Evolutionary conservation across 2,329 filamentous ascomycete genomes (phyloP).

Genomic region (Xylaria sp.): DNA sequence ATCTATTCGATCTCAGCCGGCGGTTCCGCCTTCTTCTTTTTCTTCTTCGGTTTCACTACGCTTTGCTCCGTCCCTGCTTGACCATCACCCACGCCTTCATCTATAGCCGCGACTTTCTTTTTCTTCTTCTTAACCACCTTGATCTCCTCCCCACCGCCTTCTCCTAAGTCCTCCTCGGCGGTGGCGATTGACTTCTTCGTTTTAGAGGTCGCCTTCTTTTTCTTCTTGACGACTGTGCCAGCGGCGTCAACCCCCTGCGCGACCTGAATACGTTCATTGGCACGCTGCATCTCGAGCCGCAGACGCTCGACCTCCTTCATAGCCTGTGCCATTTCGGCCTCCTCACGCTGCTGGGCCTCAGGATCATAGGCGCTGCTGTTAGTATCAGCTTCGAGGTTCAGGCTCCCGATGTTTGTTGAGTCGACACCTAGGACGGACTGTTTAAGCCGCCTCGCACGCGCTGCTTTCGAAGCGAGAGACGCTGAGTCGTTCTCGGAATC

Average conservation of each 20-base stretch:
- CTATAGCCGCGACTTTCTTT: constrained; percentile 49
- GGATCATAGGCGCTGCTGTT: constrained; percentile 55
- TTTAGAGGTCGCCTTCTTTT: constrained; percentile 68
- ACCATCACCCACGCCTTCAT: constrained; percentile 34
- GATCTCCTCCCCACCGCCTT: constrained; percentile 8
- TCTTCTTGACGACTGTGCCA: constrained; percentile 69
- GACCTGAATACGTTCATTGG: constrained; percentile 75
- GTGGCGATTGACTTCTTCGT: constrained; percentile 48
- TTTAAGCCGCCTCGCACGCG: constrained; percentile 58
- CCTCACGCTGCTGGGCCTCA: constrained; percentile 74
- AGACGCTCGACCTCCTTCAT: constrained; percentile 87
- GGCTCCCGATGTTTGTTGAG: constrained; percentile 76
- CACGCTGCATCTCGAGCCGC: constrained; percentile 86
- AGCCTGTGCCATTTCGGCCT: constrained; percentile 86
- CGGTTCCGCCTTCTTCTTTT: constrained; percentile 54
- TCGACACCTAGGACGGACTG: constrained; percentile 79
- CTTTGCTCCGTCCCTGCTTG: constrained; percentile 17
- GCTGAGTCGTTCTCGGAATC: constrained; percentile 61
- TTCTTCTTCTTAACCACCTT: constrained; percentile 34
- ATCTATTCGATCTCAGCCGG: constrained; percentile 37
- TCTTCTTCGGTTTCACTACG: constrained; percentile 53
- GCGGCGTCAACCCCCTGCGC: constrained; percentile 71
- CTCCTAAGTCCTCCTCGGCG: constrained; percentile 6
- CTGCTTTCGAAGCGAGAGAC: constrained; percentile 50
- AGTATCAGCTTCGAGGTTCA: constrained; percentile 68